Conservation (phyloP, 768 basidiomycete species). For the Termitomyces sp. region DNA sequence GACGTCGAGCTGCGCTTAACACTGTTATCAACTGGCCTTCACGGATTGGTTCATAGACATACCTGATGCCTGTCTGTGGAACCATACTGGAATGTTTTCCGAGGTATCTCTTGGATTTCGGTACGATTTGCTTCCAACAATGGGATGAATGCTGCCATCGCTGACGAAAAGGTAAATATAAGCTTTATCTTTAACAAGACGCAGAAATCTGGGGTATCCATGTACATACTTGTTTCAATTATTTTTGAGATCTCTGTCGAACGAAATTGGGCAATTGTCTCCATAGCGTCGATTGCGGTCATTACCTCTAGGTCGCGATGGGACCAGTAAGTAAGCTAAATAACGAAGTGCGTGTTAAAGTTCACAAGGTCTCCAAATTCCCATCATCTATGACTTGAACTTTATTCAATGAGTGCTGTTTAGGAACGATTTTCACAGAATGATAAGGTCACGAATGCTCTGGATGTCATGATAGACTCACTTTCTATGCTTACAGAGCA, state of each 20-base stretch:
- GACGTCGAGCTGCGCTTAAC: conserved; percentile 47
- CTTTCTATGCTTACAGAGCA: background rate
- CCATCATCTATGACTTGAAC: background rate
- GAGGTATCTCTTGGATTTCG: conserved; percentile 41
- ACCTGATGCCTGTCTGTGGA: conserved; percentile 45
- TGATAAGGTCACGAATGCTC: background rate
- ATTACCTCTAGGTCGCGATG: background rate
- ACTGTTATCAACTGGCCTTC: background rate
- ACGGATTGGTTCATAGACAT: conserved; percentile 11
- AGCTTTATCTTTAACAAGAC: background rate
- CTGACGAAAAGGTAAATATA: background rate
- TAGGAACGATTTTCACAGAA: background rate
- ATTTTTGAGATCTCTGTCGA: conserved; percentile 25
- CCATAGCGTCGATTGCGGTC: conserved; percentile 20
- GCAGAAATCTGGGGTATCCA: background rate
- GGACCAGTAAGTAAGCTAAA: too few species aligned
- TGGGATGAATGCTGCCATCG: conserved; percentile 19
- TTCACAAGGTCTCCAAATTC: background rate
- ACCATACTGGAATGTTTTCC: conserved; percentile 55
- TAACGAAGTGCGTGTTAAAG: background rate
- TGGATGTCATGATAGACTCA: background rate
- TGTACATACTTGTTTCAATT: conserved; percentile 28
- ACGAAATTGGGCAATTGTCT: conserved; percentile 25
- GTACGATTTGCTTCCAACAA: conserved; percentile 41
- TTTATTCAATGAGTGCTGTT: background rate